phyloP scores from a whole-genome alignment of 176 grass and related monocot species.

The Lolium multiflorum region DNA sequence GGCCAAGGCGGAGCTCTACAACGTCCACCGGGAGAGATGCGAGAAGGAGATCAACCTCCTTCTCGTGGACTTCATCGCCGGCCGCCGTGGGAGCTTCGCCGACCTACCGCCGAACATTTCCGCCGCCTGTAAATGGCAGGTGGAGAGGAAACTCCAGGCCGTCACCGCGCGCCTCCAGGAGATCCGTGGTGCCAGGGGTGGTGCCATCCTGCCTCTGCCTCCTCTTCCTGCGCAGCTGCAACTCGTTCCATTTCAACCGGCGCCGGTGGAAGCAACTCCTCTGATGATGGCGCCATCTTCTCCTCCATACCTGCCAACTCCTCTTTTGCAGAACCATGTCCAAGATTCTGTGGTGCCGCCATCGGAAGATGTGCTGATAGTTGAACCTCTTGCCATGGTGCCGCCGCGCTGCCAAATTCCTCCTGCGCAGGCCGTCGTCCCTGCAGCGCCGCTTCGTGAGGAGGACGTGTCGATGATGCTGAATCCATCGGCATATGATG shows the following conservation, averaged over 20 bases:
- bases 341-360: too few relatives aligned
- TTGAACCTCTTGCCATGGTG: background rate
- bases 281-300: too few relatives aligned
- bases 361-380: background rate
- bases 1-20: slow-evolving; percentile 16
- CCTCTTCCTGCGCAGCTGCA: background rate
- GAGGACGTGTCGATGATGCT: background rate
- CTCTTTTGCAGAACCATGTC: background rate
- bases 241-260: background rate
- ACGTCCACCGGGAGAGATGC: background rate
- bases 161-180: slow-evolving; percentile 7
- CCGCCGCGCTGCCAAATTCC: background rate
- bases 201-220: background rate
- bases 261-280: background rate
- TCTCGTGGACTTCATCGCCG: slow-evolving; percentile 21
- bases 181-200: background rate
- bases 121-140: background rate
- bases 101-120: background rate
- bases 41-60: slow-evolving; percentile 34
- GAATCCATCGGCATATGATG: background rate
- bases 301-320: background rate
- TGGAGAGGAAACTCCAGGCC: background rate
- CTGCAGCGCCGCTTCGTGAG: background rate
- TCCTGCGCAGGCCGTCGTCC: background rate
- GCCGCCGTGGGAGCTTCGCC: background rate